phyloP scores from a whole-genome alignment of 164 flowering plant species.

The Stephania cephalantha region DNA sequence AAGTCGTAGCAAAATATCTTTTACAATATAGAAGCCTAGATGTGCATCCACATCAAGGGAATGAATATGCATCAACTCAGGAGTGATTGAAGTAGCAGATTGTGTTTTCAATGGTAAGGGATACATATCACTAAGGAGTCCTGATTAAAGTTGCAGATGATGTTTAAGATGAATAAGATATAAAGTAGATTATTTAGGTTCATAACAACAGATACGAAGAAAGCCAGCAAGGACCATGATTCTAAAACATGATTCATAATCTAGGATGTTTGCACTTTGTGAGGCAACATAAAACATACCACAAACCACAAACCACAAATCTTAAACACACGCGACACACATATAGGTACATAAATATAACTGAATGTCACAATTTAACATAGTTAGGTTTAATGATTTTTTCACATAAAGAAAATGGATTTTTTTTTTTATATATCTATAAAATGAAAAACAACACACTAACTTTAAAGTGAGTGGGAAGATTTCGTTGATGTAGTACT shows the following conservation, averaged over 20 bases:
- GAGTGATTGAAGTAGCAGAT: not conserved
- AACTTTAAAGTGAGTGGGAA: conserved; percentile 2
- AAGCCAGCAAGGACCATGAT: not conserved
- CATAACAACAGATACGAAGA: not conserved
- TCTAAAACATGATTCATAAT: too few species aligned
- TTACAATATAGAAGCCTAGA: not conserved
- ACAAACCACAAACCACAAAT: too few species aligned
- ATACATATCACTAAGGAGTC: not conserved
- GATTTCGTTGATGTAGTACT: conserved; percentile 21
- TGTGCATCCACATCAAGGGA: not conserved
- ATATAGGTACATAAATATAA: too few species aligned
- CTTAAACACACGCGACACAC: not conserved
- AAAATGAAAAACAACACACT: too few species aligned
- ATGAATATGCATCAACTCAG: not conserved
- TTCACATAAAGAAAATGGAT: too few species aligned
- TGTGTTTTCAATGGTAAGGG: not conserved
- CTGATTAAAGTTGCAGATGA: not conserved
- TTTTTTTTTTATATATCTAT: too few species aligned
- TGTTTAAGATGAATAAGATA: not conserved
- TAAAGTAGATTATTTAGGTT: not conserved
- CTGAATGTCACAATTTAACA: not conserved
- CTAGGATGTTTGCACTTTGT: too few species aligned
- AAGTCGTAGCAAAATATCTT: not conserved
- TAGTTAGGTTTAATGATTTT: not conserved
- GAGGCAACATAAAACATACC: too few species aligned